Base-by-base conservation (phyloP, 2,329 filamentous ascomycete species). In the Xylariaceae sp. region DNA sequence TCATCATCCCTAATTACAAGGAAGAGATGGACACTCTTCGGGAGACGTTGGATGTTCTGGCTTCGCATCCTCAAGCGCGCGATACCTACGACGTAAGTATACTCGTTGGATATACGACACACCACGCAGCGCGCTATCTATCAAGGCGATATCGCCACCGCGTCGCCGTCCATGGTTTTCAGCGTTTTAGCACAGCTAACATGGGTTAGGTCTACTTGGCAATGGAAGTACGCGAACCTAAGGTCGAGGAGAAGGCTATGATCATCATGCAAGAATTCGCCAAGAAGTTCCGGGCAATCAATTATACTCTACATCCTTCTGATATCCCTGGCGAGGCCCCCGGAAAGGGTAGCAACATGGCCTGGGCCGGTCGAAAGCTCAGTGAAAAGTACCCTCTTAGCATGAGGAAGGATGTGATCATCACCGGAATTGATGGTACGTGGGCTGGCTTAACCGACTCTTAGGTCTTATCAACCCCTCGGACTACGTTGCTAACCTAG, bases 341-440 rank as follows among this genome's bases (percentile, higher is more conserved):
- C 38, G 83, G 83, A 41, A 87, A 87, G 56, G 83, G 83, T 47
- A 86, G 82, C 65, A 87, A 87, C 59, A 71, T 83, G 44, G 75
- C 76, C 36, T 87, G 81, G 78, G 80, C 81, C 13, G 82, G 81
- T 8, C 73, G 74, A 47, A 78, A 80, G 57, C 67, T 82, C 36
- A 81, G 77, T 56, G 71, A 73, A 51, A 78, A 71, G 51, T 83
- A 84, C 51, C 57, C 69, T 4, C 63, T 73, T 40, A 57, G 56
- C 6, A 51, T 63, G 48, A 68, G 77, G 43, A 75, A 73, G 49
- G 73, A 84, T 54, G 75, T 85, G 4, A 71, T 86, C 33, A 67
- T 86, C 40, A 86, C 83, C 1, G 78, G 80, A 35, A 83, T 87
- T 56, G 83, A 86, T 66, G 79, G 83, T 85, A 71, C 46, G 77